A percentile compares a stretch with the other conserved stretches of the same genome.
Evolutionary conservation across 331 rosid species (phyloP).

Genomic region (Stylosanthes scabra): DNA sequence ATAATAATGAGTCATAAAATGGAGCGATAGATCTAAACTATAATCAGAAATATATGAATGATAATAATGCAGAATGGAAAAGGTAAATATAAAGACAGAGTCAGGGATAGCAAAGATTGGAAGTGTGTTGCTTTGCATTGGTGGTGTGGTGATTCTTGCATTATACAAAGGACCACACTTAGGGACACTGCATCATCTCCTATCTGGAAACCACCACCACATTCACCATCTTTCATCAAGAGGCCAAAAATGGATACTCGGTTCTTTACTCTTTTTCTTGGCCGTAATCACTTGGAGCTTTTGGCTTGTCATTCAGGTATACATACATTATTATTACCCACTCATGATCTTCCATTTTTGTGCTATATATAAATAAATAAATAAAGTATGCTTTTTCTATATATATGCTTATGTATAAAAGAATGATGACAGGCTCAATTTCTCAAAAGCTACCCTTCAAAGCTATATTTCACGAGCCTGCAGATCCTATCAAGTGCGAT

Average conservation of each 20-base stretch:
- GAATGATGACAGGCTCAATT: conserved; percentile 53
- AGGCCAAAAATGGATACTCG: conserved; percentile 53
- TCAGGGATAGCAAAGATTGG: conserved; percentile 57
- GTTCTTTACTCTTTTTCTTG: conserved; percentile 56
- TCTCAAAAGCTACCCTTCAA: conserved; percentile 61
- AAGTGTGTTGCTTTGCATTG: conserved; percentile 54
- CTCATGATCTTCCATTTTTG: not conserved
- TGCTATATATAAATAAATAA: not conserved
- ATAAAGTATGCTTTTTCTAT: too few species aligned
- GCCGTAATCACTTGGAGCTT: conserved; percentile 58
- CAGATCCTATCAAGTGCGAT: conserved; percentile 56
- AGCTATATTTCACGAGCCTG: conserved; percentile 50
- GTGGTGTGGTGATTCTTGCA: conserved; percentile 59
- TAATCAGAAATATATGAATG: too few species aligned
- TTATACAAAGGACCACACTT: conserved; percentile 62
- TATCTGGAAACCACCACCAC: conserved; percentile 20
- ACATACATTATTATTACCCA: not conserved
- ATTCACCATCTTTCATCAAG: conserved; percentile 39
- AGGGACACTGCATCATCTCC: conserved; percentile 32
- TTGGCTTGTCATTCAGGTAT: conserved; percentile 51
- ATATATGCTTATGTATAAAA: not conserved
- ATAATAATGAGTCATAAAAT: too few species aligned
- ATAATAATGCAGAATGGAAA: conserved; percentile 55
- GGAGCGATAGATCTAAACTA: too few species aligned
- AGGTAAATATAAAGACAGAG: conserved; percentile 48